Evolutionary conservation across 1,284 basidiomycete species (phyloP).

Genomic region (Anthracocystis panici-leucophaei): DNA sequence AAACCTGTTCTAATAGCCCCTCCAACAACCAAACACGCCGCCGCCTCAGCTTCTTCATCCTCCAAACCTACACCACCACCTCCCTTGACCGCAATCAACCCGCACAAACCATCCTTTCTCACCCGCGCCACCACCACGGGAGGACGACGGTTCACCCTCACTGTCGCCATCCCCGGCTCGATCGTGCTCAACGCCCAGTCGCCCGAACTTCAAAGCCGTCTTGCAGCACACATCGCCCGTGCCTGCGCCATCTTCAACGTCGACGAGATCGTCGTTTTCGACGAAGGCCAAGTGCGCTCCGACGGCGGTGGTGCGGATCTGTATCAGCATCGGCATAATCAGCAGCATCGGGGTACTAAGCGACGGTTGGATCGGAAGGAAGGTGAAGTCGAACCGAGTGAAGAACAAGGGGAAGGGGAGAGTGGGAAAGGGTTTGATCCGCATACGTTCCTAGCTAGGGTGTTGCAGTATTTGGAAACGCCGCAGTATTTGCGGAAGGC

Average conservation of each 20-base stretch:
- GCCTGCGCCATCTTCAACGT: constrained; percentile 69
- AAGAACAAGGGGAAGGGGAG: background rate
- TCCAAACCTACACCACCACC: background rate
- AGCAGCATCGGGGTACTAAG: constrained; percentile 18
- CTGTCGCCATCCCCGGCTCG: constrained; percentile 65
- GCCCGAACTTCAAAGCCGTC: constrained; percentile 62
- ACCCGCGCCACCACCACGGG: constrained; percentile 23
- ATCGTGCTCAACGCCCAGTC: constrained; percentile 69
- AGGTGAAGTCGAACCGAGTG: constrained; percentile 7
- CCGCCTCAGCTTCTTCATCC: background rate
- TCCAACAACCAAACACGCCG: background rate
- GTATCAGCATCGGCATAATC: constrained; percentile 36
- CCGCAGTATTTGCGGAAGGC: constrained; percentile 69
- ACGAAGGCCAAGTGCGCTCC: constrained; percentile 33
- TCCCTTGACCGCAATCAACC: constrained; percentile 22
- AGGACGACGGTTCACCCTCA: constrained; percentile 56
- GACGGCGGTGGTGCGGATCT: constrained; percentile 26
- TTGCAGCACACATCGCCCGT: constrained; percentile 67
- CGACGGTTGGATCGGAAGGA: constrained; percentile 7
- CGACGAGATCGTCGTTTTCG: constrained; percentile 68
- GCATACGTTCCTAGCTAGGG: constrained; percentile 59
- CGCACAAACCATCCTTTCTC: constrained; percentile 55
- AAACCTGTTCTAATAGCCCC: background rate
- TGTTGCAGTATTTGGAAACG: constrained; percentile 69
- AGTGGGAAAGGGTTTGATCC: constrained; percentile 48